Evolutionary conservation across 148 eudicot genomes (phyloP), one percentile per base, ranked within the genome.

Genomic region (Limonium bicolor): DNA sequence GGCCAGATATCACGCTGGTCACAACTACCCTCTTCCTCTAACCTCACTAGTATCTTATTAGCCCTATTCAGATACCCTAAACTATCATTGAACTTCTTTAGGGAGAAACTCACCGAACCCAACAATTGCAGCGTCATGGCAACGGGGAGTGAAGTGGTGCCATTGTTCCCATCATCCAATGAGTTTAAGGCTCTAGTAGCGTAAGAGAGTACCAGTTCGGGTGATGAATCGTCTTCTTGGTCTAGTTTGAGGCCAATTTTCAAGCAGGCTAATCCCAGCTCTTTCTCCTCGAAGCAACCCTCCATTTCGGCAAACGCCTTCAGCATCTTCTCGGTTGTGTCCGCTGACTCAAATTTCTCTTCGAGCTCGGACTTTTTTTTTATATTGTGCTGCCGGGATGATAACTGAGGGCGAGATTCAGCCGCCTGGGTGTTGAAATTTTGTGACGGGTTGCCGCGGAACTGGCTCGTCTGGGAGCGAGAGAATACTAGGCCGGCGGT

Each of bases 1-100:
- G 85, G 86, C 36, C 62, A 62, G 11, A 76, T 44, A 60, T 85
- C 78, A 10, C 61, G 57, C 40, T 27, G 27, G 27, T 64, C 50
- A 56, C 50, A 48, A 36, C 32, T 23, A 23, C 76, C 74, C 29
- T 65, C 77, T 25, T 68, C 55, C 26, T 68, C 76, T 41, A 84
- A 60, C 65, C 37, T 61, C 54, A 31, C 50, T 51, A 90, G 54
- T 0, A 80, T 34, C 74, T 72, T 73, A 66, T 75, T 69, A 54
- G 97, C 95, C 64, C 80, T 74, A 71, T 64, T 90, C 41, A 90
- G 74, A 48, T 72, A 85, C 22, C 78, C 82, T 42, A 92, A 78
- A 48, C 85, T 70, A 53, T 85, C 95, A 67, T 50, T 65, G 65
- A 85, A 90, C 72, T 57, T 80, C 21, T 73, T 70, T 51, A 85